Evolutionary conservation across 2,329 filamentous ascomycete genomes (phyloP), one percentile per base, ranked within the genome.

Genomic region (Penicillium crustosum): DNA sequence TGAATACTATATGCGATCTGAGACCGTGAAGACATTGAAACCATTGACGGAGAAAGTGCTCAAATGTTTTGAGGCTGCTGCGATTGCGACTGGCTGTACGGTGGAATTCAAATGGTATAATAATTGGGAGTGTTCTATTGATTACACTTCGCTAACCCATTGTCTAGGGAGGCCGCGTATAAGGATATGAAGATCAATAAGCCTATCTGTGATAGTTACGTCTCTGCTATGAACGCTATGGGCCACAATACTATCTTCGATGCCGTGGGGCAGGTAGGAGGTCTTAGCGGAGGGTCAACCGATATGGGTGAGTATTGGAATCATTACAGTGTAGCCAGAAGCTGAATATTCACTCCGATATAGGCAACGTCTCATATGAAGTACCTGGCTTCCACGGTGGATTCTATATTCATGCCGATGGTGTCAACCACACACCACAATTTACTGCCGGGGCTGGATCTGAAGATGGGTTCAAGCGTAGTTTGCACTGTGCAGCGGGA

Each of bases 1-100:
- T 43, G 71, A 77, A 2, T 81, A 79, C 43, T 76, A 76, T 15
- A 70, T 81, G 4, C 75, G 81, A 13, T 75, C 78, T 4, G 64
- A 70, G 13, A 78, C 70, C 10, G 65, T 75, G 38, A 67, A 70
- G 3, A 70, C 79, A 2, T 63, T 83, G 25, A 65, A 66, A 25
- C 61, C 62, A 2, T 53, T 74, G 38, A 67, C 67, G 0, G 63
- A 65, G 23, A 65, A 61, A 25, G 67, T 73, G 6, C 8, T 69
- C 4, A 68, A 66, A 31, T 74, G 72, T 45, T 72, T 73, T 44
- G 64, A 72, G 50, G 72, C 69, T 4, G 72, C 69, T 1, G 72
- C 70, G 0, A 58, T 51, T 29, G 70, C 71, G 1, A 74, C 70
- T 2, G 73, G 70, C 5, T 74, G 72, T 53, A 60, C 60, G 6